Percentiles rank a stretch among this genome's conserved stretches.
phyloP scores from a whole-genome alignment of 139 green algal genomes.

The Tetraselmis striata region DNA sequence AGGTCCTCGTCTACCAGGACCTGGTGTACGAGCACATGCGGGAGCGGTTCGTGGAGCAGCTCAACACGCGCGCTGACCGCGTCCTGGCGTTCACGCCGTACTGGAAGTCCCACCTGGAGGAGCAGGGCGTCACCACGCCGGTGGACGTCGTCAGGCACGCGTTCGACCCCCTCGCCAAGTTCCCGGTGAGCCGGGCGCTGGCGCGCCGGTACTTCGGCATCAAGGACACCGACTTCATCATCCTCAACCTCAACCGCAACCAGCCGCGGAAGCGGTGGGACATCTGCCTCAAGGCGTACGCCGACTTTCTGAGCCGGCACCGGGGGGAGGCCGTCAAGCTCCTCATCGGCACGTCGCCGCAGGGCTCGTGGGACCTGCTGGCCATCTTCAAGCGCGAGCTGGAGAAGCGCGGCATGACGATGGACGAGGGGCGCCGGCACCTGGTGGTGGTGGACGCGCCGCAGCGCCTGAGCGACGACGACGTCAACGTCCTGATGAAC shows the following conservation, averaged over 20 bases:
- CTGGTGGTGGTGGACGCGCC: neutral
- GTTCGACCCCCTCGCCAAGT: conserved; percentile 4
- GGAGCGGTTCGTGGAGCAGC: neutral
- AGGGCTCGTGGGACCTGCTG: conserved; percentile 12
- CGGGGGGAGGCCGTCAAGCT: no score
- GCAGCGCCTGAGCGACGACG: conserved; percentile 12
- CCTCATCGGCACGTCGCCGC: conserved; percentile 6
- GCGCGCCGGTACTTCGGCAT: conserved; percentile 15
- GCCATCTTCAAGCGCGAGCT: conserved; percentile 14
- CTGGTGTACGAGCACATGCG: conserved; percentile 19
- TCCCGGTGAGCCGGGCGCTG: neutral
- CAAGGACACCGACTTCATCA: conserved; percentile 9
- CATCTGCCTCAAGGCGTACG: conserved; percentile 22
- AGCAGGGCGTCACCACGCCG: conserved; percentile 1
- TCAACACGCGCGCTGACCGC: conserved; percentile 4
- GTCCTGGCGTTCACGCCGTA: conserved; percentile 7
- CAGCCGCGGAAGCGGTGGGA: conserved; percentile 22
- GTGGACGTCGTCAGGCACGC: conserved; percentile 2
- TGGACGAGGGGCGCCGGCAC: no score
- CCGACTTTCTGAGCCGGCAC: conserved; percentile 6
- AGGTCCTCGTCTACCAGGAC: conserved; percentile 9
- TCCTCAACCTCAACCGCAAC: conserved; percentile 25
- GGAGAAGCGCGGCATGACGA: neutral
- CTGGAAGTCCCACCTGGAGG: conserved; percentile 6
- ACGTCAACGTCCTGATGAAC: conserved; percentile 20